Conservation (phyloP, 306 rosid genomes). For the Fragaria vesca region DNA sequence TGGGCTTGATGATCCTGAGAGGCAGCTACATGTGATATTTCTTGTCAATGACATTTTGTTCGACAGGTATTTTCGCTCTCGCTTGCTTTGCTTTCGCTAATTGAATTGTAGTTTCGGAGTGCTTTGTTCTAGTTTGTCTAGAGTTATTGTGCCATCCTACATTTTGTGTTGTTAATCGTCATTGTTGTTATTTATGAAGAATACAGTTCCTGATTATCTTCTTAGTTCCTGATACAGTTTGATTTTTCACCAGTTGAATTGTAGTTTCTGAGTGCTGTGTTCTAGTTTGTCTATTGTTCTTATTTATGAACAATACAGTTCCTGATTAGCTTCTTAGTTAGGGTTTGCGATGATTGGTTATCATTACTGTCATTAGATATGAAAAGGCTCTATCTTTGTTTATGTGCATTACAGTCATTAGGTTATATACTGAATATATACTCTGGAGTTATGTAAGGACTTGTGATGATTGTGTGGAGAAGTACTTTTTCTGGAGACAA, state of each 20-base stretch:
- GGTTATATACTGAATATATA: not conserved
- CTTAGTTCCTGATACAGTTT: not conserved
- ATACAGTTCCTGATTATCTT: not conserved
- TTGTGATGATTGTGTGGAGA: not conserved
- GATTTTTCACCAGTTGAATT: too few species aligned
- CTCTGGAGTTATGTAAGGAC: not conserved
- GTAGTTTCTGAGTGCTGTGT: too few species aligned
- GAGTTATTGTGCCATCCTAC: not conserved
- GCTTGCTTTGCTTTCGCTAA: not conserved
- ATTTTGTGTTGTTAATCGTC: not conserved
- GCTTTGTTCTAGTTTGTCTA: not conserved
- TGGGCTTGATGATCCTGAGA: conserved; percentile 72
- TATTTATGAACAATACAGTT: not conserved
- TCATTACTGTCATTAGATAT: not conserved
- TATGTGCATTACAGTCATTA: not conserved
- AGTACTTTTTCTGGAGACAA: not conserved
- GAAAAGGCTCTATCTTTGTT: not conserved
- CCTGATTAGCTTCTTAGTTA: not conserved
- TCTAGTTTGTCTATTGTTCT: not conserved
- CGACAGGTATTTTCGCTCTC: conserved; percentile 51
- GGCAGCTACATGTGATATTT: conserved; percentile 88
- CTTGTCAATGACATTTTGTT: conserved; percentile 94
- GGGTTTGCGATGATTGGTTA: not conserved
- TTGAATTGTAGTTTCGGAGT: not conserved
- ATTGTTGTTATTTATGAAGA: not conserved